Conservation (phyloP, 345 rosid species). For the Pistacia atlantica region DNA sequence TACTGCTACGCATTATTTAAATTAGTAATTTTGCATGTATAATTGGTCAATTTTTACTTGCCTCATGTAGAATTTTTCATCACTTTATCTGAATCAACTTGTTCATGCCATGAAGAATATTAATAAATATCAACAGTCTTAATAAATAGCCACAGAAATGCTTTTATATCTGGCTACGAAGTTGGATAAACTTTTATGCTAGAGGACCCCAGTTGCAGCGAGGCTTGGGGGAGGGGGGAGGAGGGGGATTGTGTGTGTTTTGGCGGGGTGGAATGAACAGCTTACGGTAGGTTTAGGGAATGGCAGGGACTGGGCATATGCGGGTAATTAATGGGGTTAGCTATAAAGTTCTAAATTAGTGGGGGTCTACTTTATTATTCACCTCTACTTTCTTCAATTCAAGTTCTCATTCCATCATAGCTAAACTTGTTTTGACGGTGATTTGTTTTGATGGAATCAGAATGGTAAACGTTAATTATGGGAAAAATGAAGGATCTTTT, state of each 20-base stretch:
- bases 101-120: neutral
- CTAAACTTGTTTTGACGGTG: neutral
- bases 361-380: neutral
- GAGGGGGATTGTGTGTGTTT: too few species aligned
- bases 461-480: too few species aligned
- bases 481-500: too few species aligned
- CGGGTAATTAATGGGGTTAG: neutral
- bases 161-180: neutral
- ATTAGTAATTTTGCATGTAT: neutral
- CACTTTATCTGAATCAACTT: neutral
- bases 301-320: neutral
- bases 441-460: neutral
- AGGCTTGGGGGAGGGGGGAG: neutral
- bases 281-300: neutral
- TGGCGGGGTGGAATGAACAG: neutral
- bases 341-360: neutral
- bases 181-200: conserved; percentile 1
- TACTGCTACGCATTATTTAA: neutral
- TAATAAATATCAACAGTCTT: neutral
- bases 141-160: neutral
- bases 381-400: neutral
- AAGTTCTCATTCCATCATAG: neutral
- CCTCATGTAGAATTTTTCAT: neutral
- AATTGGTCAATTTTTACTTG: too few species aligned
- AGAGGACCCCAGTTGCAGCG: neutral